Evolutionary conservation across 225 moss, liverwort and hornwort species (phyloP).

Genomic region (Asterella californica): DNA sequence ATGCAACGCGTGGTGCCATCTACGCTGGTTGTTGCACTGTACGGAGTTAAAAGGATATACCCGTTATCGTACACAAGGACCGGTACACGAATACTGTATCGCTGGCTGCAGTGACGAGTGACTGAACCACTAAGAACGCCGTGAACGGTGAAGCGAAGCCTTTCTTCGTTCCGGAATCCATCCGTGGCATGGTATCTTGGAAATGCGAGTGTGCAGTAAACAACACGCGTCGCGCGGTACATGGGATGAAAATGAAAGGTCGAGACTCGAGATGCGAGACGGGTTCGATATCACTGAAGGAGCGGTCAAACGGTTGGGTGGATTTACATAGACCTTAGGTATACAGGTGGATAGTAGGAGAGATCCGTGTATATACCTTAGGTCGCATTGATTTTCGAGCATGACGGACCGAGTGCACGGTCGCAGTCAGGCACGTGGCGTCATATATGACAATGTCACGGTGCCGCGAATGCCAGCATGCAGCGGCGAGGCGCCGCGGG

Average conservation of each 20-base stretch:
- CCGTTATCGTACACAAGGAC: background rate
- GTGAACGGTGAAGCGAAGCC: background rate
- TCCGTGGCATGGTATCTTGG: background rate
- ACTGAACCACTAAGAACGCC: background rate
- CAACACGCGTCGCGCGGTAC: background rate
- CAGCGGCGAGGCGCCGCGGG: slow-evolving; percentile 9
- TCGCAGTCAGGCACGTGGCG: background rate
- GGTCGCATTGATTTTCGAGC: background rate
- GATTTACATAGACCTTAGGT: too few relatives aligned
- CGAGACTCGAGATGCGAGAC: background rate
- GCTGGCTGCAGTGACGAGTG: background rate
- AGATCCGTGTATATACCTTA: too few relatives aligned
- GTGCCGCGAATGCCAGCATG: background rate
- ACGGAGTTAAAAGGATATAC: background rate
- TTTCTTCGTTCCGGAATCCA: too few relatives aligned
- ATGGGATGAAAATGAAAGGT: background rate
- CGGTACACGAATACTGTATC: background rate
- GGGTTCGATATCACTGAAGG: background rate
- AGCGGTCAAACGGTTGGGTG: background rate
- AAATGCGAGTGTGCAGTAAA: background rate
- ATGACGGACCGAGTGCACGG: background rate
- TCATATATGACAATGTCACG: background rate
- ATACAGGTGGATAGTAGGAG: background rate
- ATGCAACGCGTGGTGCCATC: background rate
- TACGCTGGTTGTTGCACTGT: background rate